A percentile compares a stretch with the other conserved stretches of the same genome.
These are phyloP conservation scores for Euphrasia confusa DNA, from an alignment of 257 asterid species.

Conservation along the genomic window DNA sequence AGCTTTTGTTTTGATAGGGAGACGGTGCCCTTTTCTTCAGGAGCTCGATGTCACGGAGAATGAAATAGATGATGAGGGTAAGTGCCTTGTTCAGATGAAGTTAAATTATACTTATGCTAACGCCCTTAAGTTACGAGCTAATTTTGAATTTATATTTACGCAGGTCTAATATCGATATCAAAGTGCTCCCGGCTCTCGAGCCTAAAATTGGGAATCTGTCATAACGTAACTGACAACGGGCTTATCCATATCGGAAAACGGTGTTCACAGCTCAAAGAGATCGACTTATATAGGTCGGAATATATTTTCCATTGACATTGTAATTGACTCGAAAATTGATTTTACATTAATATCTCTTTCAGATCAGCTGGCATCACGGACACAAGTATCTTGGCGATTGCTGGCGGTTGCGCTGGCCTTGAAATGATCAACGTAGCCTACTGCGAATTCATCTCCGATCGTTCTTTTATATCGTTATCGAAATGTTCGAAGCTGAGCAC, in stretches of 20 bases:
- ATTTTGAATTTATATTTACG: constrained; percentile 5
- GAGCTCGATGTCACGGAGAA: constrained; percentile 88
- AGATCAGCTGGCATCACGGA: constrained; percentile 81
- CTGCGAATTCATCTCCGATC: constrained; percentile 53
- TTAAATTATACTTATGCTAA: neutral
- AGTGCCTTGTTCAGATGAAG: neutral
- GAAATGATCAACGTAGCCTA: constrained; percentile 71
- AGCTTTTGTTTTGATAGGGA: constrained; percentile 76
- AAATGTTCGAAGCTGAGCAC: constrained; percentile 63
- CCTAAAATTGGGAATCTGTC: constrained; percentile 76
- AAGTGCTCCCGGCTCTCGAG: constrained; percentile 55
- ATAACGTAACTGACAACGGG: constrained; percentile 63
- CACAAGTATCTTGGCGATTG: constrained; percentile 50
- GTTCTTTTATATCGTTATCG: constrained; percentile 57
- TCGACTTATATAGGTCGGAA: constrained; percentile 75
- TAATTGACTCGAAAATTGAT: neutral
- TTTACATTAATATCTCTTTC: constrained; percentile 13
- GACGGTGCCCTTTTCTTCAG: constrained; percentile 61
- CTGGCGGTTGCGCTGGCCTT: constrained; percentile 66
- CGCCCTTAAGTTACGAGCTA: too few species aligned
- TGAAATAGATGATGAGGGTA: constrained; percentile 84
- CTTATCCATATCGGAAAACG: constrained; percentile 56
- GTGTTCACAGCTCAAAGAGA: constrained; percentile 69
- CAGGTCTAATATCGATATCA: constrained; percentile 72
- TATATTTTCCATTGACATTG: neutral